A percentile compares a stretch with the other conserved stretches of the same genome.
phyloP scores from a whole-genome alignment of 257 asterid species.

The Thymus quinquecostatus region DNA sequence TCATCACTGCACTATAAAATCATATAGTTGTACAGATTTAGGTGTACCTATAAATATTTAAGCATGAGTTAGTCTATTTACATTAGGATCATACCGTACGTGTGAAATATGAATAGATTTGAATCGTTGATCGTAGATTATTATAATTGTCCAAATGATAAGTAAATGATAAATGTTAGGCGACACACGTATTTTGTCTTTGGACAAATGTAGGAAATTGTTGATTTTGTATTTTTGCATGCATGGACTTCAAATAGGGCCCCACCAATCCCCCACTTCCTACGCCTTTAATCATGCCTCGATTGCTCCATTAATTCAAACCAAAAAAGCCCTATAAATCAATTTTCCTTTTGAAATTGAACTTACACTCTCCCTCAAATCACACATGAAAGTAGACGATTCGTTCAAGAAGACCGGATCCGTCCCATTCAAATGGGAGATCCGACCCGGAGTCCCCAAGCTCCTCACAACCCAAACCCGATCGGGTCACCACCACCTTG shows the following conservation, averaged over 20 bases:
- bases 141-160: neutral
- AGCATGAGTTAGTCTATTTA: too few relatives aligned
- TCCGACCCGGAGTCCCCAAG: slow-evolving; percentile 88
- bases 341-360: neutral
- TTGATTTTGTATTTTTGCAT: slow-evolving; percentile 12
- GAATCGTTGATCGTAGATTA: too few relatives aligned
- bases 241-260: slow-evolving; percentile 24
- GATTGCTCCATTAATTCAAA: slow-evolving; percentile 25
- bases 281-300: slow-evolving; percentile 71
- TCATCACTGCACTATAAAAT: too few relatives aligned
- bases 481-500: slow-evolving; percentile 2
- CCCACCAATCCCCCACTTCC: slow-evolving; percentile 54
- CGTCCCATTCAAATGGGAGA: slow-evolving; percentile 87
- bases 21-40: too few relatives aligned
- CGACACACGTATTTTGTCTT: neutral
- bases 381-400: slow-evolving; percentile 49
- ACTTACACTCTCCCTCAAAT: neutral
- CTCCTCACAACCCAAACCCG: slow-evolving; percentile 24
- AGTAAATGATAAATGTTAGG: neutral
- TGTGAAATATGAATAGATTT: too few relatives aligned
- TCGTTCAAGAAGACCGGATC: slow-evolving; percentile 72
- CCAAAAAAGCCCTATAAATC: slow-evolving; percentile 24
- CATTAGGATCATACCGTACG: too few relatives aligned
- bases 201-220: neutral
- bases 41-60: too few relatives aligned